Percentiles rank a stretch among this genome's conserved stretches.
Conservation (phyloP, 257 asterid genomes). For the Nicotiana paniculata region DNA sequence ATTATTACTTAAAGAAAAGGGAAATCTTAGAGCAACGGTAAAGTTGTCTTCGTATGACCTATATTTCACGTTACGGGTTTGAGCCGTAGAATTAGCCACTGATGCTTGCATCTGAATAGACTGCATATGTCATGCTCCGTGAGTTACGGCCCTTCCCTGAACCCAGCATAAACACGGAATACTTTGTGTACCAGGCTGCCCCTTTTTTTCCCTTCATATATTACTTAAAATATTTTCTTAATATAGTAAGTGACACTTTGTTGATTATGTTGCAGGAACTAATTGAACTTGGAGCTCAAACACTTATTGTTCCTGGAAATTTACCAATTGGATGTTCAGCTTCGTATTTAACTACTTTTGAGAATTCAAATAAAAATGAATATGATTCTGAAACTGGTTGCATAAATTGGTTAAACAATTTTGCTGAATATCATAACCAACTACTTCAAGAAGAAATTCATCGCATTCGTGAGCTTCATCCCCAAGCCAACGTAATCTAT, state of each 20-base stretch:
- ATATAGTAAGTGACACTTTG: not conserved
- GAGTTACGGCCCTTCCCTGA: too few species aligned
- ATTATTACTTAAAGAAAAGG: too few species aligned
- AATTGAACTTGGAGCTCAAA: conserved; percentile 7
- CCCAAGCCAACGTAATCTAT: conserved; percentile 23
- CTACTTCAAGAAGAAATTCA: conserved; percentile 19
- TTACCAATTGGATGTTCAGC: conserved; percentile 12
- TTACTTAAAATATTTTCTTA: too few species aligned
- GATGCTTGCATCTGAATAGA: too few species aligned
- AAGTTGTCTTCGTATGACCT: too few species aligned
- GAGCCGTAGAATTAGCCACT: too few species aligned
- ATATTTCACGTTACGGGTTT: too few species aligned
- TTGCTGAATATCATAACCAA: conserved; percentile 22
- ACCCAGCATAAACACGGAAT: too few species aligned
- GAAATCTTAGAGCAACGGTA: too few species aligned
- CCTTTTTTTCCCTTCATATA: too few species aligned
- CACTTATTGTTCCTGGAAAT: conserved; percentile 7
- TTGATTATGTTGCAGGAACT: not conserved
- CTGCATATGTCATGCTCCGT: too few species aligned
- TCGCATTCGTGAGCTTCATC: conserved; percentile 14
- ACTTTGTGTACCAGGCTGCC: too few species aligned
- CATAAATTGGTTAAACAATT: conserved; percentile 24
- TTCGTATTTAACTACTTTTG: not conserved
- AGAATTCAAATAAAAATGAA: not conserved
- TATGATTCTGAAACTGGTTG: conserved; percentile 33